These are phyloP conservation scores for Urochloa ruziziensis DNA, from an alignment of 176 grass and related monocot genomes.

Conservation along the genomic window DNA sequence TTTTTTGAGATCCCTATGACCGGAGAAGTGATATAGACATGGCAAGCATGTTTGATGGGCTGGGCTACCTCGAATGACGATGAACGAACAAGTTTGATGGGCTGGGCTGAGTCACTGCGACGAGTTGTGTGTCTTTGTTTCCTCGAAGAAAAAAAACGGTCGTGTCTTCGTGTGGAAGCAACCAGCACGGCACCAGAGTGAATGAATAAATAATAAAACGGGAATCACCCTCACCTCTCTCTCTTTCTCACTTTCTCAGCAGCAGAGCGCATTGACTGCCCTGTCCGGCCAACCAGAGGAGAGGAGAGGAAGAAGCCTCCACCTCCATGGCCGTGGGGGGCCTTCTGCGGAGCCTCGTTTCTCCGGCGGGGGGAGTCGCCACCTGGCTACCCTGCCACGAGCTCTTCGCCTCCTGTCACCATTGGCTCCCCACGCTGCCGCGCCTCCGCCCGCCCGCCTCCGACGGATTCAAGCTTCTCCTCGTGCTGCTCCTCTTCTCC, in stretches of 20 bases:
- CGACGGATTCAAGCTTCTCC: conserved; percentile 47
- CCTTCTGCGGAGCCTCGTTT: conserved; percentile 29
- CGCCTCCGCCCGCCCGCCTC: conserved; percentile 29
- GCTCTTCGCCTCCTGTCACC: conserved; percentile 32
- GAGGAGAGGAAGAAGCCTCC: no score
- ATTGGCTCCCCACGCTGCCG: conserved; percentile 16
- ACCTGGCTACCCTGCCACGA: conserved; percentile 50
- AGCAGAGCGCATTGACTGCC: not conserved
- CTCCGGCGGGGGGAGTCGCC: conserved; percentile 4
- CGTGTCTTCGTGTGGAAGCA: not conserved
- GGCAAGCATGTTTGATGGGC: not conserved
- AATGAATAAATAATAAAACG: no score
- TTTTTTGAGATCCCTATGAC: no score
- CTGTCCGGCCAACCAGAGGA: not conserved
- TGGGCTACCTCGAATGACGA: not conserved
- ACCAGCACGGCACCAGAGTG: not conserved
- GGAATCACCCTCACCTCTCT: no score
- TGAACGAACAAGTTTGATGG: no score
- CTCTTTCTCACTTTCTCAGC: no score
- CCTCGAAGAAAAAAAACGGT: no score
- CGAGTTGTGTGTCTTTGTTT: no score
- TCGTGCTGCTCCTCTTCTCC: conserved; percentile 46
- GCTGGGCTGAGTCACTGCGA: no score
- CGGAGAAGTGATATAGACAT: no score
- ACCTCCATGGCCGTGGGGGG: conserved; percentile 13